Base-by-base conservation (phyloP, 768 basidiomycete genomes). In the Boletus vinaceobasis region DNA sequence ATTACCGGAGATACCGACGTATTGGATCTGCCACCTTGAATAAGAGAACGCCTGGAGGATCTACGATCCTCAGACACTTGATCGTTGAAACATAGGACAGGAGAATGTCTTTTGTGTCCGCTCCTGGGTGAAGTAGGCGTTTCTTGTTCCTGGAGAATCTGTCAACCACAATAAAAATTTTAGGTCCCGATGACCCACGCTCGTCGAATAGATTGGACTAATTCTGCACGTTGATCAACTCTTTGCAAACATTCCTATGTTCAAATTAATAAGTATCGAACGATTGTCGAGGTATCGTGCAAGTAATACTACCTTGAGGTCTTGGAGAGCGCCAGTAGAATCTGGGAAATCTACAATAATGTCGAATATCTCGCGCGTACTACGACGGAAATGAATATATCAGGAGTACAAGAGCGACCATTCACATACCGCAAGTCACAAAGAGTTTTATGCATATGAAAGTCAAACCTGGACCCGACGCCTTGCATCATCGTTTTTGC, bases 271-370 rank as follows among this genome's bases (percentile, higher is more conserved):
- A 14, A 55, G 32, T 15, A 48, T 3, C 26, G 27, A 38, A 52
- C 31, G 29, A 40, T 47, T n/a, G 6, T 33, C 7, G 15, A 39
- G 19, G 17, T 7, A 37, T 33, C 17, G 15, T 32, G 26, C 15
- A 31, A 37, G 15, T 5, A 44, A 51, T 6, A 21, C 36, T 45
- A 91, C 93, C 74, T 83, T 88, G 19, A 98, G 77, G 72, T 99
- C 97, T 53, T 88, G 80, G 19, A 98, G 73, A 0, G 93, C 94
- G 4, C 87, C 84, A 59, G 76, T 78, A 0, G 95, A 96, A 56
- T 94, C 90, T 0, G 96, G 94, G 62, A 84, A 95, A 63, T 96
- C 92, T 52, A 98, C 86, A 54, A 98, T 96, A 52, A 98, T 97
- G 60, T 96, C 93, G 65, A 97, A 98, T 19, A 98, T 87, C 68